Evolutionary conservation across 768 basidiomycete species (phyloP), one percentile per base, ranked within the genome.

Genomic region (Boletus speciosus): DNA sequence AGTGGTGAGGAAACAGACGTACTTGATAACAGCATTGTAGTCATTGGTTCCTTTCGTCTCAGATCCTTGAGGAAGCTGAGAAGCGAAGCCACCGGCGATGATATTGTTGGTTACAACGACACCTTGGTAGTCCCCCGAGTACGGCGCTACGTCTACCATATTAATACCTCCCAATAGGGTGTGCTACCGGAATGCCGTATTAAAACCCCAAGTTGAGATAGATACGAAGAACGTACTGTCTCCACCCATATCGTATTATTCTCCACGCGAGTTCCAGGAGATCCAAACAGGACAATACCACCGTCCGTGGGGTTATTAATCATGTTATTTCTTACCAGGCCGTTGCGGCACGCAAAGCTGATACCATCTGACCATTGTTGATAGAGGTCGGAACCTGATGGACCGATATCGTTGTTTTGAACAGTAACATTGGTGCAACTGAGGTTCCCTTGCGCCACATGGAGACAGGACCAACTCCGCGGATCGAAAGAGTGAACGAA

Each of bases 321-420:
- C 74, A 82, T 76, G 68, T 91, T 92, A 57, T 86, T 83, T 57
- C 77, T 79, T 32, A 91, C 74, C 36, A 81, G 55, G 55, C 79
- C 76, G 65, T 84, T 82, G 56, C 69, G 72, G 65, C 89, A 92
- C 57, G 81, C 82, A 49, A 90, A 67, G 59, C 86, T 89, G 61
- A 92, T 85, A 6, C 90, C 90, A 63, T 91, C 90, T 1, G 90
- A 88, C 90, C 90, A 92, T 66, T 89, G 71, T 57, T 83, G 80
- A 62, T 80, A 88, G 5, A 60, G 56, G 53, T 86, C 83, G 5
- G 76, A 74, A 9, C 90, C 89, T 55, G 86, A 85, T 3, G 90
- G 89, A 4, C 88, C 92, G 40, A 93, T 84, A 58, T 92, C 88
- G 61, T 93, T 93, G 70, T 90, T 85, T 64, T 87, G 85, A 32